phyloP scores from a whole-genome alignment of 1,284 basidiomycete genomes.

The Ganoderma multipileum region DNA sequence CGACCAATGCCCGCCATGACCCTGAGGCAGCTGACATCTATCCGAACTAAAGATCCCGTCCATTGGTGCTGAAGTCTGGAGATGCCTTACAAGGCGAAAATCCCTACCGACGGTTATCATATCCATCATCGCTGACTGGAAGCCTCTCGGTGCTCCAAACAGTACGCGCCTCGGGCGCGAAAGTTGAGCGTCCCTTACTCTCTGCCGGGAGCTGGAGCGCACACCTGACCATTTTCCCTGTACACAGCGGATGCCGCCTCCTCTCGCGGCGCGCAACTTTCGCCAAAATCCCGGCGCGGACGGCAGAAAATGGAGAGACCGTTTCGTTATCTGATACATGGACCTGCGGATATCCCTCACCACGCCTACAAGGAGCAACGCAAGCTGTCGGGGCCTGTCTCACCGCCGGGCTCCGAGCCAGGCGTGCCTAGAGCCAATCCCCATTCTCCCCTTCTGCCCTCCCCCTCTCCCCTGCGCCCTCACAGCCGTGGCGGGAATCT shows the following conservation, averaged over 20 bases:
- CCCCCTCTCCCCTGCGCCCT: conserved; percentile 4
- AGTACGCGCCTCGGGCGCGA: conserved; percentile 6
- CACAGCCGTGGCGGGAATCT: conserved; percentile 23
- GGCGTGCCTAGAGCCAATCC: conserved; percentile 24
- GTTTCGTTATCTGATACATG: conserved; percentile 28
- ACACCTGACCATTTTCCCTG: conserved; percentile 25
- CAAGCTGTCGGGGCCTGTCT: conserved; percentile 20
- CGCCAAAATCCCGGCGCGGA: conserved; percentile 8
- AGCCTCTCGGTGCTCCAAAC: conserved; percentile 21
- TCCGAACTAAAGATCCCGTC: conserved; percentile 19
- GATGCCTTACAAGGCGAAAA: conserved; percentile 23
- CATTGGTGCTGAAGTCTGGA: conserved; percentile 12
- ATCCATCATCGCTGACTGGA: conserved; percentile 27
- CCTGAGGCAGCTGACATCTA: conserved; percentile 24
- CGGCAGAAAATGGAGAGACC: conserved; percentile 19
- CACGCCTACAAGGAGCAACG: conserved; percentile 17
- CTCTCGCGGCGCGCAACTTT: conserved; percentile 9
- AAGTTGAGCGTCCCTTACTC: conserved; percentile 17
- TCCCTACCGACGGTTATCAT: conserved; percentile 29
- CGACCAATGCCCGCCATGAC: conserved; percentile 10
- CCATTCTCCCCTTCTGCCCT: conserved; percentile 3
- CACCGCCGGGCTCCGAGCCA: conserved; percentile 16
- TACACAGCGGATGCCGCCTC: conserved; percentile 11
- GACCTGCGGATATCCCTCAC: conserved; percentile 20
- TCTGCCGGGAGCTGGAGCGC: conserved; percentile 15